Percentiles rank a stretch among this genome's conserved stretches.
Conservation (phyloP, 1,139 yeast genomes). For the Suhomyces bolitotheri region DNA sequence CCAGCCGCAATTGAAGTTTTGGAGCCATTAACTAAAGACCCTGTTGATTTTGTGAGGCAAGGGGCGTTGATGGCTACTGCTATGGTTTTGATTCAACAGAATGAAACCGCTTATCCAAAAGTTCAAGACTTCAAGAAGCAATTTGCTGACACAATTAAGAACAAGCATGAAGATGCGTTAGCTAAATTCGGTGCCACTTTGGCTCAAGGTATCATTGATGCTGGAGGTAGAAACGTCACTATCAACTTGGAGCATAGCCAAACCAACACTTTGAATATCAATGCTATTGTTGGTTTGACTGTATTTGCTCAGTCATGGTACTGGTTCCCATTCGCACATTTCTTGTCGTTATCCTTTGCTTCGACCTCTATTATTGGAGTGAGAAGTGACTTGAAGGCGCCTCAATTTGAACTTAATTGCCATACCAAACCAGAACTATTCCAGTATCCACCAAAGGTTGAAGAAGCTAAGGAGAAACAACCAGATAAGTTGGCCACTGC, state of each 20-base stretch:
- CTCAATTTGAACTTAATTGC: constrained; percentile 78
- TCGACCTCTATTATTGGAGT: constrained; percentile 93
- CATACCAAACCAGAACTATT: constrained; percentile 78
- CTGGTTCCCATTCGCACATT: constrained; percentile 97
- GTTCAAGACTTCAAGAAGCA: constrained; percentile 75
- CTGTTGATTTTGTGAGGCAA: constrained; percentile 96
- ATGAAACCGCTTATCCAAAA: constrained; percentile 79
- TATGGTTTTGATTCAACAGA: constrained; percentile 92
- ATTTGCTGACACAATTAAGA: constrained; percentile 72
- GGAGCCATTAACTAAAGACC: constrained; percentile 90
- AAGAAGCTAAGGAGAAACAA: constrained; percentile 76
- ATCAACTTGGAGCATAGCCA: constrained; percentile 87
- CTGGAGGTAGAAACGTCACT: constrained; percentile 98
- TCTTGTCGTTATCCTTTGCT: constrained; percentile 84
- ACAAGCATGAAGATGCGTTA: constrained; percentile 93
- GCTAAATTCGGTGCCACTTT: constrained; percentile 97
- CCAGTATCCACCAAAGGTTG: constrained; percentile 88
- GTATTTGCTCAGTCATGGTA: constrained; percentile 95
- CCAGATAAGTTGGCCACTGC: constrained; percentile 93
- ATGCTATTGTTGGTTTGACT: constrained; percentile 89
- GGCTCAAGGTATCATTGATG: constrained; percentile 97
- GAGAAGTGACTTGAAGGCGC: constrained; percentile 80
- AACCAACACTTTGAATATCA: constrained; percentile 85
- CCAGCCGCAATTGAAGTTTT: constrained; percentile 88
- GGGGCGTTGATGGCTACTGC: constrained; percentile 94